Evolutionary conservation across 2,329 filamentous ascomycete species (phyloP).

Genomic region (Pseudopyrenochaeta lycopersici): DNA sequence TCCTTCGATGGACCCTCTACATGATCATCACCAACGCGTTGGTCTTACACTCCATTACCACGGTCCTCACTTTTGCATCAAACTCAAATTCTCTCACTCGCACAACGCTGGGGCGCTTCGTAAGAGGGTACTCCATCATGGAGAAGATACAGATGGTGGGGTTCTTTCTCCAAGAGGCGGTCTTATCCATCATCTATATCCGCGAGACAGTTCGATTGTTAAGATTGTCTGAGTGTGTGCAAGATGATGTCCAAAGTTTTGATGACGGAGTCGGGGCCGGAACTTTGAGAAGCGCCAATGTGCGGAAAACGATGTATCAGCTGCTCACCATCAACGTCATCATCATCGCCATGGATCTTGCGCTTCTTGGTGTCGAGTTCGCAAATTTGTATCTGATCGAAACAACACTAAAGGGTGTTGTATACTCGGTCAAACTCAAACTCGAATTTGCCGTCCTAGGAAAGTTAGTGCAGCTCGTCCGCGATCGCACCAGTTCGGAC

Average conservation of each 20-base stretch:
- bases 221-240: conserved; percentile 34
- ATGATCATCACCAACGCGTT: conserved; percentile 68
- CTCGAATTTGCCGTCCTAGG: conserved; percentile 66
- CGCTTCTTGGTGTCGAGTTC: conserved; percentile 39
- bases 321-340: conserved; percentile 46
- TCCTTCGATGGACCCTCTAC: conserved; percentile 60
- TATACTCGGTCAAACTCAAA: conserved; percentile 60
- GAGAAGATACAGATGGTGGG: conserved; percentile 57
- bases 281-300: conserved; percentile 28
- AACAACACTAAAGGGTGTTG: conserved; percentile 52
- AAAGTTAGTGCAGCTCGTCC: conserved; percentile 51
- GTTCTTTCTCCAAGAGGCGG: conserved; percentile 54
- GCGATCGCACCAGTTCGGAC: conserved; percentile 25
- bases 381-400: conserved; percentile 46
- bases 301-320: conserved; percentile 46
- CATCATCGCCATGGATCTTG: conserved; percentile 45
- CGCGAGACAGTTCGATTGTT: conserved; percentile 62
- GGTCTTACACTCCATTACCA: conserved; percentile 63
- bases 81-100: conserved; percentile 48
- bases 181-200: conserved; percentile 59
- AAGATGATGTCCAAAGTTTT: conserved; percentile 40
- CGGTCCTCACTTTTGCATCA: conserved; percentile 64
- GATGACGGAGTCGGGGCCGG: conserved; percentile 32
- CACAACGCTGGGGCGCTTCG: conserved; percentile 35
- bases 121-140: conserved; percentile 52